phyloP scores from a whole-genome alignment of 148 eudicot genomes.

The Polygonum aviculare region DNA sequence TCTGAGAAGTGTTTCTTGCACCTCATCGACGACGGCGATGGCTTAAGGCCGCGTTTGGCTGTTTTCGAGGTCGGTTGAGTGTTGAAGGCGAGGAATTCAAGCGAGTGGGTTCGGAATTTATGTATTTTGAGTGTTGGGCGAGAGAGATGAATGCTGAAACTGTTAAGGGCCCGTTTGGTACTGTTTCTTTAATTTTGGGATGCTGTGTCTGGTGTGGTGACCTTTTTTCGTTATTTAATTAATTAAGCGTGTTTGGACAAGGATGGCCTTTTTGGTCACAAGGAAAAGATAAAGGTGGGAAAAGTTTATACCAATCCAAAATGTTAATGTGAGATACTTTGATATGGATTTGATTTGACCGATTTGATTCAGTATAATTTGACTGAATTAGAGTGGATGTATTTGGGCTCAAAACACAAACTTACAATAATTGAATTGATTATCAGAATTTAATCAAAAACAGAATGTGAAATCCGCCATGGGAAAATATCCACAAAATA shows the following conservation, averaged over 20 bases:
- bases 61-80: neutral
- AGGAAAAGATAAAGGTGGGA: neutral
- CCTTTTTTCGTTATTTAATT: neutral
- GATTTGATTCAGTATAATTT: neutral
- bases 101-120: neutral
- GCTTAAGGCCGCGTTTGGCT: neutral
- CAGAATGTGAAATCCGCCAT: no score
- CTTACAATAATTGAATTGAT: neutral
- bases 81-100: neutral
- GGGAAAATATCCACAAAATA: no score
- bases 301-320: neutral
- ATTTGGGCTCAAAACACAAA: neutral
- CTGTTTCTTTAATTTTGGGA: neutral
- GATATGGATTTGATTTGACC: neutral
- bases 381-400: neutral
- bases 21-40: constrained; percentile 36
- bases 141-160: neutral
- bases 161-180: constrained; percentile 3
- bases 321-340: neutral
- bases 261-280: constrained; percentile 1
- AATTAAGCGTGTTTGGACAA: constrained; percentile 8
- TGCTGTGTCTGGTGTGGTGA: neutral
- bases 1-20: constrained; percentile 69
- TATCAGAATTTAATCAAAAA: no score
- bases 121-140: neutral